Evolutionary conservation across 345 rosid species (phyloP).

Genomic region (Eucalyptus decipiens): DNA sequence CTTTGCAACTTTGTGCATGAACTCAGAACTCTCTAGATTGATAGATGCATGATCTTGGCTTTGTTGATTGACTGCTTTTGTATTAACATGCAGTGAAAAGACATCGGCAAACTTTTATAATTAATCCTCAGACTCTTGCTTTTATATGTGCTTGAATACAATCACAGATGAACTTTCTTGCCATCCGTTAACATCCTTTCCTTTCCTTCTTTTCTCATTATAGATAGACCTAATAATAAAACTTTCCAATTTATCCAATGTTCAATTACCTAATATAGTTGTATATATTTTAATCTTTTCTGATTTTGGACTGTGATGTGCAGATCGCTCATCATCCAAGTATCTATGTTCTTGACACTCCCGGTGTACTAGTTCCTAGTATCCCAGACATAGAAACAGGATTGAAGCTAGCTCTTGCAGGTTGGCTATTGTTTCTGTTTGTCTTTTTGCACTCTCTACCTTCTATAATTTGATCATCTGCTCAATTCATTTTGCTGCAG

Average conservation of each 20-base stretch:
- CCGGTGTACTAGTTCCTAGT: constrained; percentile 86
- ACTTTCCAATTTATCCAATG: background rate
- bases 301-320: background rate
- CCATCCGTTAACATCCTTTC: background rate
- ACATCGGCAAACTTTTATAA: too few relatives aligned
- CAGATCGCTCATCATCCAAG: constrained; percentile 98
- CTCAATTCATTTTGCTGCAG: background rate
- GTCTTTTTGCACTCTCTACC: background rate
- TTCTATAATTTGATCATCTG: background rate
- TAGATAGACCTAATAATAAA: background rate
- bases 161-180: background rate
- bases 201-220: background rate
- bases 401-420: constrained; percentile 90
- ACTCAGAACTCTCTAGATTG: background rate
- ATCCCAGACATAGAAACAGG: constrained; percentile 88
- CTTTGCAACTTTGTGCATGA: background rate
- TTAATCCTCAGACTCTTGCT: background rate
- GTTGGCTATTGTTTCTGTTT: constrained; percentile 6
- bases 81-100: too few relatives aligned
- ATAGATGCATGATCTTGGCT: background rate
- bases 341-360: constrained; percentile 88
- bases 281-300: background rate
- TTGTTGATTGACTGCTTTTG: background rate
- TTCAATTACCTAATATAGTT: background rate
- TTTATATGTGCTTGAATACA: background rate